Conservation (phyloP, 177 flowering plant genomes). For the Vitis hybrid region DNA sequence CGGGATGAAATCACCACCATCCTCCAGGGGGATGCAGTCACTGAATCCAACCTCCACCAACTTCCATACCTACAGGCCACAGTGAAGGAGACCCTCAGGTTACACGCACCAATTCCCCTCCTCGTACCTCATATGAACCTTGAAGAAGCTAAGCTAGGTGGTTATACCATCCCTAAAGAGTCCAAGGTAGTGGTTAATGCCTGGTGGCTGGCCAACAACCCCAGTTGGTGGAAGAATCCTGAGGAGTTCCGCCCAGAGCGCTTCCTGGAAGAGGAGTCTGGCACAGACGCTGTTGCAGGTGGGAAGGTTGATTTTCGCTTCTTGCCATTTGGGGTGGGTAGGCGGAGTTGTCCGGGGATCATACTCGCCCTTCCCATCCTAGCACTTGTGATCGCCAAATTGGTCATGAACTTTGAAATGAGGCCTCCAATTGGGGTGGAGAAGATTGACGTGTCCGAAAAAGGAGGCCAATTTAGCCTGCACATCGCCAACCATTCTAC, state of each 20-base stretch:
- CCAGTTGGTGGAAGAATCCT: conserved; percentile 53
- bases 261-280: conserved; percentile 55
- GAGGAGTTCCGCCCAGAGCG: conserved; percentile 59
- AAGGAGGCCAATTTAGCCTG: conserved; percentile 68
- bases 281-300: conserved; percentile 36
- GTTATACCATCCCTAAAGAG: conserved; percentile 52
- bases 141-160: conserved; percentile 53
- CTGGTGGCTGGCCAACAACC: conserved; percentile 73
- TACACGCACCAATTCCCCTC: conserved; percentile 55
- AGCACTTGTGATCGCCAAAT: conserved; percentile 40
- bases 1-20: conserved; percentile 42
- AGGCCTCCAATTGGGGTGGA: conserved; percentile 35
- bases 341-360: conserved; percentile 67
- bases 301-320: conserved; percentile 57
- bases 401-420: conserved; percentile 50
- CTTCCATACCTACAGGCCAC: conserved; percentile 58
- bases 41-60: conserved; percentile 39
- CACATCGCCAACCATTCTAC: conserved; percentile 61
- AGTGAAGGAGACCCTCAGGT: conserved; percentile 53
- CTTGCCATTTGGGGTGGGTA: conserved; percentile 58
- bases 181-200: conserved; percentile 64
- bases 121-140: conserved; percentile 73
- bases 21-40: conserved; percentile 38
- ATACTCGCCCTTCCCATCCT: conserved; percentile 57
- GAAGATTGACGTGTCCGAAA: conserved; percentile 52